Conservation (phyloP, 129 eudicot genomes). For the Arctium minus region DNA sequence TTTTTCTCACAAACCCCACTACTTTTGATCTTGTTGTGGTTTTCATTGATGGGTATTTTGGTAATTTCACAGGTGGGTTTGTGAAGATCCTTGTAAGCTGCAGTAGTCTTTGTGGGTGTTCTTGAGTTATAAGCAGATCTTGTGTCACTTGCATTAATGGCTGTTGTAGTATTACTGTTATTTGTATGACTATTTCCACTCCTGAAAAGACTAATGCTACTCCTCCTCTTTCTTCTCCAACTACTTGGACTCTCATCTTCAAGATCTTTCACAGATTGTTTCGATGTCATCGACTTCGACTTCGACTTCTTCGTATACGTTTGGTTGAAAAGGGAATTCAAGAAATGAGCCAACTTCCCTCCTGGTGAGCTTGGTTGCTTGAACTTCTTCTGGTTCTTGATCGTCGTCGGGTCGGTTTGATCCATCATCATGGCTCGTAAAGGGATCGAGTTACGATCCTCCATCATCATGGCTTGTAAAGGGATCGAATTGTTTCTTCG, state of each 20-base stretch:
- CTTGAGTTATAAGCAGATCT: slow-evolving; percentile 17
- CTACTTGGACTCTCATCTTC: slow-evolving; percentile 66
- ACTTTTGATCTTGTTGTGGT: slow-evolving; percentile 26
- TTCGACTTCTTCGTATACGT: slow-evolving; percentile 54
- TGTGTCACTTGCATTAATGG: slow-evolving; percentile 15
- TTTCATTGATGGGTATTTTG: slow-evolving; percentile 29
- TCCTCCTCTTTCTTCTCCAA: slow-evolving; percentile 77
- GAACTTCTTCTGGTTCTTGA: slow-evolving; percentile 48
- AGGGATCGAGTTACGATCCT: slow-evolving; percentile 17
- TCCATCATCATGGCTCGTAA: slow-evolving; percentile 27
- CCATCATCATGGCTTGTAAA: slow-evolving; percentile 36
- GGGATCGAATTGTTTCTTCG: slow-evolving; percentile 39
- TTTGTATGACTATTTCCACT: slow-evolving; percentile 27
- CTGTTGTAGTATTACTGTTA: background rate
- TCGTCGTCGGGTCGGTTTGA: slow-evolving; percentile 17
- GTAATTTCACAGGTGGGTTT: slow-evolving; percentile 29
- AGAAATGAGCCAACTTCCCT: slow-evolving; percentile 76
- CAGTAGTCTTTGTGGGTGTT: slow-evolving; percentile 45
- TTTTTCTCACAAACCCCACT: slow-evolving; percentile 28
- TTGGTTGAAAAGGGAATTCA: slow-evolving; percentile 86
- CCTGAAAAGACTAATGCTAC: slow-evolving; percentile 80
- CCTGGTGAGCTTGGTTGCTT: slow-evolving; percentile 99
- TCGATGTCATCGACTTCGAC: slow-evolving; percentile 39
- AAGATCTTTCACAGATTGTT: slow-evolving; percentile 41
- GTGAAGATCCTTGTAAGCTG: slow-evolving; percentile 40